Conservation (phyloP, 148 eudicot genomes). For the Chenopodium quinoa region DNA sequence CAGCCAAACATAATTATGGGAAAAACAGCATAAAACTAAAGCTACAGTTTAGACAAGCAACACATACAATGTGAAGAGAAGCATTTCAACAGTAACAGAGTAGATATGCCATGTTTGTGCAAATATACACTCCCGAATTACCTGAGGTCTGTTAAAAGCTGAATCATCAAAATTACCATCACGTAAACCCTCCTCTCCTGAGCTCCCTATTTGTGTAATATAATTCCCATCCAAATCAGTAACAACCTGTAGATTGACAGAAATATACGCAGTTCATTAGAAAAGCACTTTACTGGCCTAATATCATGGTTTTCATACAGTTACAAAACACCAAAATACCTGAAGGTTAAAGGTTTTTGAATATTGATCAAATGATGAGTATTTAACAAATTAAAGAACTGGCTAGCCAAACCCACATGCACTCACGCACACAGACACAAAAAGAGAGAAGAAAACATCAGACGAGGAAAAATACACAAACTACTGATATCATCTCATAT, state of each 20-base stretch:
- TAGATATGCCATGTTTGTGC: not conserved
- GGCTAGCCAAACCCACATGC: not conserved
- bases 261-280: slow-evolving; percentile 9
- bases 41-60: not conserved
- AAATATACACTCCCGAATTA: slow-evolving; percentile 22
- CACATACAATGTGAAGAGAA: too few relatives aligned
- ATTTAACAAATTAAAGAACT: not conserved
- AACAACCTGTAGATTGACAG: slow-evolving; percentile 62
- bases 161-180: slow-evolving; percentile 94
- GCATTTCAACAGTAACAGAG: not conserved
- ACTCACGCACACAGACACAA: not conserved
- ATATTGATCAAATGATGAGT: not conserved
- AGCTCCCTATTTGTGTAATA: slow-evolving; percentile 84
- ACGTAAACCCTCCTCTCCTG: slow-evolving; percentile 86
- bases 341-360: not conserved
- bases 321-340: not conserved
- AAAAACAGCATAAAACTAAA: not conserved
- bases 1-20: not conserved
- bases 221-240: slow-evolving; percentile 88
- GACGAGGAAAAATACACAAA: not conserved
- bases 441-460: not conserved
- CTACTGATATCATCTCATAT: not conserved
- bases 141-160: slow-evolving; percentile 92
- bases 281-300: slow-evolving; percentile 1
- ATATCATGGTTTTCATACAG: not conserved